These are phyloP conservation scores for Coemansia sp. DNA, from an alignment of 192 early-diverging fungal species.

Conservation along the genomic window DNA sequence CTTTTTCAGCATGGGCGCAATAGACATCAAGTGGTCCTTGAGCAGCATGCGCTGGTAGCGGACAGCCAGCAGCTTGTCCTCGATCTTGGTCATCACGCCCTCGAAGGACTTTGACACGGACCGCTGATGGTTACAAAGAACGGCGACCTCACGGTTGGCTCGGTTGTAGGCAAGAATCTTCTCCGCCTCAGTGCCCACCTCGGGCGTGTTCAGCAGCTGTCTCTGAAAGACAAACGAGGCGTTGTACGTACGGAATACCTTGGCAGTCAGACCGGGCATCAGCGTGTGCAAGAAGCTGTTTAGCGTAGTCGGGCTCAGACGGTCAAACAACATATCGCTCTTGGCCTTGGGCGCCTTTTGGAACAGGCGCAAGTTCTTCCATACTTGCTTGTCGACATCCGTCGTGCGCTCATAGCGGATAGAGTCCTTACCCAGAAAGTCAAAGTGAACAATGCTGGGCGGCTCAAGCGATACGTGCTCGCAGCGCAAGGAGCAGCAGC, in stretches of 20 bases:
- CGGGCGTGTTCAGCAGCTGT: constrained; percentile 74
- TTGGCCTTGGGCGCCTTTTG: constrained; percentile 75
- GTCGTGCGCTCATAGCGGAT: constrained; percentile 91
- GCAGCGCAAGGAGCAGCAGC: constrained; percentile 94
- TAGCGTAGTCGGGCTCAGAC: constrained; percentile 77
- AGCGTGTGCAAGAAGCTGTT: constrained; percentile 88
- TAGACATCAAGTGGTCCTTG: constrained; percentile 66
- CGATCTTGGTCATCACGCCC: constrained; percentile 76
- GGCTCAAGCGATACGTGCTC: constrained; percentile 88
- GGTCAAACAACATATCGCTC: constrained; percentile 89
- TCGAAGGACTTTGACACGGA: constrained; percentile 80
- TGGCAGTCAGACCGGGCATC: constrained; percentile 93
- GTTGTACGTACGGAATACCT: constrained; percentile 99
- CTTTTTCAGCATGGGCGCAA: constrained; percentile 80
- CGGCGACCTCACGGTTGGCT: constrained; percentile 94
- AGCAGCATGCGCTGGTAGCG: constrained; percentile 86
- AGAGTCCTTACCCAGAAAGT: constrained; percentile 98
- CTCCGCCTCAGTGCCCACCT: constrained; percentile 70
- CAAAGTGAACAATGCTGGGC: constrained; percentile 86
- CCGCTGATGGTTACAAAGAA: constrained; percentile 98
- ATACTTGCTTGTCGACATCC: constrained; percentile 85
- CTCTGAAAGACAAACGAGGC: constrained; percentile 93
- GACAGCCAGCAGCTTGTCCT: constrained; percentile 82
- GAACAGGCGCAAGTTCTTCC: constrained; percentile 91
- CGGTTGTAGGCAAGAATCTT: constrained; percentile 93